Evolutionary conservation across 768 basidiomycete genomes (phyloP).

Genomic region (Leccinum subtestaceum): DNA sequence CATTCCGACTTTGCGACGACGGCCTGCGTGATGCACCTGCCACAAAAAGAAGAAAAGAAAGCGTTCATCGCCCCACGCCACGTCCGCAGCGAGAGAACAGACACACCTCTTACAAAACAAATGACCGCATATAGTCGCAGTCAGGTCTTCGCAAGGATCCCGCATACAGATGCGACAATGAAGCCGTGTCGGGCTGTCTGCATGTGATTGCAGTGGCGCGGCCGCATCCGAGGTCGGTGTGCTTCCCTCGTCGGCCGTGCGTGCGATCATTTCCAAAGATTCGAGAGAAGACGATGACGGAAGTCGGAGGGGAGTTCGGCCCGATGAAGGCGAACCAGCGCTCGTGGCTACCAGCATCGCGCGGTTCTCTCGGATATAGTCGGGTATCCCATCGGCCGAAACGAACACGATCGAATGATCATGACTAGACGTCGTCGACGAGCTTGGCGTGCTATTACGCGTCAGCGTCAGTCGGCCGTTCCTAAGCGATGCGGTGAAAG

Average conservation of each 20-base stretch:
- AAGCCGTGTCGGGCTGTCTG: conserved; percentile 19
- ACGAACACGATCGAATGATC: conserved; percentile 27
- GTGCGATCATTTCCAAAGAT: conserved; percentile 11
- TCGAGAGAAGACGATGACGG: conserved; percentile 26
- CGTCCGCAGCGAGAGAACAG: neutral
- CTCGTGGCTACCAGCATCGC: conserved; percentile 33
- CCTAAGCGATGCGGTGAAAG: neutral
- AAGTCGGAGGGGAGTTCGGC: conserved; percentile 14
- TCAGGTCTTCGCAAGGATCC: conserved; percentile 50
- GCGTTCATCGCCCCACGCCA: neutral
- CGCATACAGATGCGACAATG: conserved; percentile 51
- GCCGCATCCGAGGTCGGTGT: neutral
- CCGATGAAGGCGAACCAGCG: conserved; percentile 22
- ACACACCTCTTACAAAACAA: conserved; percentile 56
- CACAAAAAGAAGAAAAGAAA: neutral
- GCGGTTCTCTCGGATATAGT: conserved; percentile 30
- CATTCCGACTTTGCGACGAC: conserved; percentile 47
- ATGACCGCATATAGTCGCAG: conserved; percentile 62
- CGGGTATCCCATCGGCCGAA: conserved; percentile 30
- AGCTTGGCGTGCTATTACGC: conserved; percentile 7
- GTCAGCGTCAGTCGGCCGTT: neutral
- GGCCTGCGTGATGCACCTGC: conserved; percentile 36
- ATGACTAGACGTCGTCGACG: conserved; percentile 13
- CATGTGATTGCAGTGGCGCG: neutral
- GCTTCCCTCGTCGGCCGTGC: neutral